These are phyloP conservation scores for Chalaropsis thielavioides DNA, from an alignment of 2,329 filamentous ascomycete species.

Conservation along the genomic window DNA sequence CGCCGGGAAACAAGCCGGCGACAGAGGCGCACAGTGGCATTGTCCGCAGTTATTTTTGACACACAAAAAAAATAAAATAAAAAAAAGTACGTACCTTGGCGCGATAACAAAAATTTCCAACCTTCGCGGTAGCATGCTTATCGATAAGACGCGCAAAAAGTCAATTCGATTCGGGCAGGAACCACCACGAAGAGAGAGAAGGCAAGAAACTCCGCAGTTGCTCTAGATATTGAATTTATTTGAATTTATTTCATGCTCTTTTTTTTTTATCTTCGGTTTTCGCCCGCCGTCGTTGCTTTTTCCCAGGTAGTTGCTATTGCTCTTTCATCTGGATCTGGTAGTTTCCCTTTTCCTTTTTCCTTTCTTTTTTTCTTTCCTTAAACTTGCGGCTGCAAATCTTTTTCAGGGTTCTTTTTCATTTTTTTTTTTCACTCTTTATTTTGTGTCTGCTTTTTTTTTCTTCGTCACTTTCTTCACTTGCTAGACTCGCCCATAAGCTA, in stretches of 20 bases:
- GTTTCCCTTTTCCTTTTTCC: background rate
- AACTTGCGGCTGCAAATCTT: background rate
- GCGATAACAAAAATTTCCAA: background rate
- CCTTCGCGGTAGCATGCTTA: background rate
- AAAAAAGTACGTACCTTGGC: background rate
- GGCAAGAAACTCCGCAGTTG: background rate
- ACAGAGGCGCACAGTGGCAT: too few species aligned
- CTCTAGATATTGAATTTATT: background rate
- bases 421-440: background rate
- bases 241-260: background rate
- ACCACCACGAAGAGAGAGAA: too few species aligned
- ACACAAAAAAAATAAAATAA: too few species aligned
- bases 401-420: background rate
- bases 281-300: conserved; percentile 8
- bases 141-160: background rate
- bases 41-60: too few species aligned
- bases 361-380: background rate
- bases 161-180: background rate
- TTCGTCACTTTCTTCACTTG: background rate
- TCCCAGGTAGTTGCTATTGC: background rate
- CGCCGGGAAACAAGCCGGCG: too few species aligned
- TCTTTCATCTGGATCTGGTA: background rate
- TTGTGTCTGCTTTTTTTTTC: background rate
- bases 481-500: background rate
- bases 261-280: conserved; percentile 15